These are phyloP conservation scores for Plasmodium gonderi DNA, from an alignment of 169 alveolate species.

Conservation along the genomic window DNA sequence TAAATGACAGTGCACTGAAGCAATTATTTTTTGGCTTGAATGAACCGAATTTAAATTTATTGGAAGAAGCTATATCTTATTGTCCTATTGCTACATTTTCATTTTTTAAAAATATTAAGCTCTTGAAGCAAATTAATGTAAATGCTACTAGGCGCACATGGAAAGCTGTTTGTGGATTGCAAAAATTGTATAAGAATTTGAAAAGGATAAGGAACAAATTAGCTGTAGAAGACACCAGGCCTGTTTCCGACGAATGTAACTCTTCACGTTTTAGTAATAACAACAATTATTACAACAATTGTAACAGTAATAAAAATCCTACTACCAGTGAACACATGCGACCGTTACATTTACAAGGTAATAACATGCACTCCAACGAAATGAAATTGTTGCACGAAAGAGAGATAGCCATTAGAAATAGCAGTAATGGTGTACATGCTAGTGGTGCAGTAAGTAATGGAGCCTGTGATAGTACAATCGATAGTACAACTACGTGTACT, in stretches of 20 bases:
- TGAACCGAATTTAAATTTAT: conserved; percentile 48
- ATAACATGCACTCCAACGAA: neutral
- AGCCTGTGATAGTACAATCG: neutral
- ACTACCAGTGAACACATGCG: neutral
- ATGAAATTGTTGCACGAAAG: conserved; percentile 1
- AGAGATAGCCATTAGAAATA: conserved; percentile 5
- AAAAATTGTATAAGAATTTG: conserved; percentile 51
- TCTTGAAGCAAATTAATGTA: conserved; percentile 41
- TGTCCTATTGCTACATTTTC: conserved; percentile 67
- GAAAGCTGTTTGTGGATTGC: conserved; percentile 54
- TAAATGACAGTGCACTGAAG: conserved; percentile 56
- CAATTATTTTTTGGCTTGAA: conserved; percentile 47
- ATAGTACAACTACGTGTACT: neutral
- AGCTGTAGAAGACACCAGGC: conserved; percentile 15
- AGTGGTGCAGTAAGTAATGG: too few species aligned
- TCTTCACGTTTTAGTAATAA: neutral
- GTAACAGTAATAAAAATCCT: neutral
- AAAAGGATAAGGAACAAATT: conserved; percentile 26
- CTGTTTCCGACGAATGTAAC: neutral
- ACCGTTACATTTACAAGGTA: conserved; percentile 1
- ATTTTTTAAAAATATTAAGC: conserved; percentile 59
- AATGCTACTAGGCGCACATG: conserved; percentile 69
- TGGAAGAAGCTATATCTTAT: conserved; percentile 72
- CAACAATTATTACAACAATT: neutral
- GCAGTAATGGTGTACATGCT: conserved; percentile 3